phyloP scores from a whole-genome alignment of 192 early-diverging fungal genomes.

The Endogone sp. region DNA sequence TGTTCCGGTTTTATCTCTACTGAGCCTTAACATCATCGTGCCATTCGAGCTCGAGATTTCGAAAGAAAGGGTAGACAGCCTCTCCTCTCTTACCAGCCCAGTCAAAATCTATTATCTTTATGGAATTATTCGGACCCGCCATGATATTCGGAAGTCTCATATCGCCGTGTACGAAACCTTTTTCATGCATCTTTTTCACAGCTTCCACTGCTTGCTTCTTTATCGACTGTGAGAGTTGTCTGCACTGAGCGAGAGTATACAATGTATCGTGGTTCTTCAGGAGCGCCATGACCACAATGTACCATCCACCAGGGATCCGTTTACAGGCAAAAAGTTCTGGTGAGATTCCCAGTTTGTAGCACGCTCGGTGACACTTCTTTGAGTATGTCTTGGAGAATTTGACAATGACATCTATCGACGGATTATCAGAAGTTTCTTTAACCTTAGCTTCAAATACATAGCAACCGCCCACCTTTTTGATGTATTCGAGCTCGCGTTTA shows the following conservation, averaged over 20 bases:
- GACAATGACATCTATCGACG: slow-evolving; percentile 5
- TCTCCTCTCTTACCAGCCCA: slow-evolving; percentile 11
- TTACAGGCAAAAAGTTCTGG: slow-evolving; percentile 7
- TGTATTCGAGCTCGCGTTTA: neutral
- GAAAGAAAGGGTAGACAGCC: slow-evolving; percentile 9
- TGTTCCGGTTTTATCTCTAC: neutral
- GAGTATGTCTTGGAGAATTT: slow-evolving; percentile 6
- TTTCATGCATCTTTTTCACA: neutral
- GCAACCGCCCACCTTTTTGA: neutral
- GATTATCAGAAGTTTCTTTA: neutral
- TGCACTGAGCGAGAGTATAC: neutral
- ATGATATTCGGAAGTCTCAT: slow-evolving; percentile 8
- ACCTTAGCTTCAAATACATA: neutral
- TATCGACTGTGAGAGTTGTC: neutral
- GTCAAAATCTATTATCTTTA: slow-evolving; percentile 16
- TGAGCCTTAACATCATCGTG: slow-evolving; percentile 3
- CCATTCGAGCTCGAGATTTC: slow-evolving; percentile 5
- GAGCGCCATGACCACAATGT: slow-evolving; percentile 10
- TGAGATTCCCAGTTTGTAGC: slow-evolving; percentile 3
- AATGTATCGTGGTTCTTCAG: slow-evolving; percentile 2
- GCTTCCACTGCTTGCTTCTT: neutral
- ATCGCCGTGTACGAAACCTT: slow-evolving; percentile 14
- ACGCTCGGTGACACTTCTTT: slow-evolving; percentile 4
- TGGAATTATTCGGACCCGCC: slow-evolving; percentile 6
- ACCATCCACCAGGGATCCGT: slow-evolving; percentile 10